Evolutionary conservation across 345 rosid species (phyloP).

Genomic region (Syzygium jambos): DNA sequence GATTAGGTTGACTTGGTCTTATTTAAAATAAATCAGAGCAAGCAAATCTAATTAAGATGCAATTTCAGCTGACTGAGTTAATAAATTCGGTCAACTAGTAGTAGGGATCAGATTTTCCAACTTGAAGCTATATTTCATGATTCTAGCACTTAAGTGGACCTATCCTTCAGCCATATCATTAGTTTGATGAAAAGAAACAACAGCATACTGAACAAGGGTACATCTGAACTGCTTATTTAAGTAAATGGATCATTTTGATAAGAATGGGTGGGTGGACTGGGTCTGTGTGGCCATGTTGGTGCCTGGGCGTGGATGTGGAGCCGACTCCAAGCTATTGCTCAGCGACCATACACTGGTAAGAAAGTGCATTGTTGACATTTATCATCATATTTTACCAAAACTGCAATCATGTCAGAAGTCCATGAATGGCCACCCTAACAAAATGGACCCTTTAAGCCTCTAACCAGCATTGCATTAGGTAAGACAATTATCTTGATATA

Average conservation of each 20-base stretch:
- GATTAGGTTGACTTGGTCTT: background rate
- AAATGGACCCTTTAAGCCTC: background rate
- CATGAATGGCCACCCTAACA: background rate
- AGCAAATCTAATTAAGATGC: background rate
- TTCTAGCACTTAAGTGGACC: background rate
- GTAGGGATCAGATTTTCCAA: background rate
- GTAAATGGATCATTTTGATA: background rate
- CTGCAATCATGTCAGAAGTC: background rate
- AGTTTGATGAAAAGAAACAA: background rate
- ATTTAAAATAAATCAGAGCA: background rate
- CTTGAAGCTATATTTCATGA: background rate
- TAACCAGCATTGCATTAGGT: background rate
- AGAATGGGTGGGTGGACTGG: background rate
- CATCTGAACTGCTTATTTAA: background rate
- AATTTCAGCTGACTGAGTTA: background rate
- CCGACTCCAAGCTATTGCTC: background rate
- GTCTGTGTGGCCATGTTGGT: background rate
- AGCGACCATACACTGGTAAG: background rate
- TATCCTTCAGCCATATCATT: background rate
- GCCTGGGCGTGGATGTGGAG: background rate
- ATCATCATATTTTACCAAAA: background rate
- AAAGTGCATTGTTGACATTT: background rate
- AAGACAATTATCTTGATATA: background rate
- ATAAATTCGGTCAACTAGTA: background rate
- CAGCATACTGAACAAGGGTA: background rate